phyloP scores from a whole-genome alignment of 2,329 filamentous ascomycete species.

The Pseudogymnoascus sp. region DNA sequence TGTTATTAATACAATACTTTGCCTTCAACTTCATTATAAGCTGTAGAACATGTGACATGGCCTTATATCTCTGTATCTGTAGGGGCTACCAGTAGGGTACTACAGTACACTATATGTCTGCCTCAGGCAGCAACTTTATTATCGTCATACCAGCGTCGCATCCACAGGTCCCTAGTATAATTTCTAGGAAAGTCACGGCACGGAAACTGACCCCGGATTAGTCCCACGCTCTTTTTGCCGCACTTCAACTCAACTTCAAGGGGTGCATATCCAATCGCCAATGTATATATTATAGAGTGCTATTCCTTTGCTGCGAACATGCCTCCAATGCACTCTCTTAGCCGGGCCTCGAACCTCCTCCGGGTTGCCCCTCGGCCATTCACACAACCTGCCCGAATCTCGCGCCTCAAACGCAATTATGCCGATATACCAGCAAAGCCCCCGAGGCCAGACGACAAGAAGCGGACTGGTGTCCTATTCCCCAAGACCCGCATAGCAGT shows the following conservation, averaged over 20 bases:
- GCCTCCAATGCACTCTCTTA: constrained; percentile 5
- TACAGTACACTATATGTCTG: not conserved
- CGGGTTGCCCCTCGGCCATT: constrained; percentile 4
- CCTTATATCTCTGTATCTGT: not conserved
- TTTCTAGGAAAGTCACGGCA: not conserved
- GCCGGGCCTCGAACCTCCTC: not conserved
- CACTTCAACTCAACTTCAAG: not conserved
- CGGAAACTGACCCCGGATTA: not conserved
- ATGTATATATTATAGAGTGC: constrained; percentile 4
- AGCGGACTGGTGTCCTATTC: constrained; percentile 29
- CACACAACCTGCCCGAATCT: constrained; percentile 1
- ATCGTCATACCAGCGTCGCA: constrained; percentile 1
- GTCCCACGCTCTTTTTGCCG: not conserved
- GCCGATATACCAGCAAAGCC: constrained; percentile 11
- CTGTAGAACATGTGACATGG: not conserved
- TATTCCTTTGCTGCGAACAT: not conserved
- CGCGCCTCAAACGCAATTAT: constrained; percentile 21
- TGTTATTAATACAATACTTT: not conserved
- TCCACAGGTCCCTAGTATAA: not conserved
- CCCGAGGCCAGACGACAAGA: constrained; percentile 10
- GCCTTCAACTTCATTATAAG: not conserved
- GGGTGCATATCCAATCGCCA: not conserved
- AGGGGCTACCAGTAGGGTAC: not conserved
- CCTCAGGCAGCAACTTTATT: not conserved
- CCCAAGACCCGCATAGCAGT: constrained; percentile 41